Percentiles rank a stretch among this genome's conserved stretches.
phyloP scores from a whole-genome alignment of 768 basidiomycete genomes.

The Lentinula sp. region DNA sequence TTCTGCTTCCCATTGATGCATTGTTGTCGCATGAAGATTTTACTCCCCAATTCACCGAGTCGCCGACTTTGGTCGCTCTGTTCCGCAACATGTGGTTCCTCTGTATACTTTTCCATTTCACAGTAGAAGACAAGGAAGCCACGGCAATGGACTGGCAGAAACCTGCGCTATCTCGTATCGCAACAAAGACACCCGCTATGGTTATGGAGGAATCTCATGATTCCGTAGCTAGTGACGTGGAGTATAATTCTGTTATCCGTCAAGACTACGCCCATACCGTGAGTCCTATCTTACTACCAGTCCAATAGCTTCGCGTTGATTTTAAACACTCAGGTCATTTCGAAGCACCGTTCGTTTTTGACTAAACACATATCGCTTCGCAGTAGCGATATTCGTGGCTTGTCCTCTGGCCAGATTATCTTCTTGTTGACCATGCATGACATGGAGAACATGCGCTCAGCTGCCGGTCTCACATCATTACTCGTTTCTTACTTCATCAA shows the following conservation, averaged over 20 bases:
- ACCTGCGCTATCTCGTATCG: constrained; percentile 73
- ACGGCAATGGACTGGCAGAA: constrained; percentile 74
- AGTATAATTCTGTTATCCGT: constrained; percentile 87
- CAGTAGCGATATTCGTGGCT: constrained; percentile 59
- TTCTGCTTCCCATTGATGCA: constrained; percentile 88
- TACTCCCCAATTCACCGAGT: constrained; percentile 47
- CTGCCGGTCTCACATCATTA: constrained; percentile 72
- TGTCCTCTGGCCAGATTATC: constrained; percentile 79
- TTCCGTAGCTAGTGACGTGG: constrained; percentile 79
- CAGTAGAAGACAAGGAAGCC: constrained; percentile 47
- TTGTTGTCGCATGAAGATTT: constrained; percentile 70
- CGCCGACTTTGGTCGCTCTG: constrained; percentile 58
- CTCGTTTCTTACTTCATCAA: constrained; percentile 86
- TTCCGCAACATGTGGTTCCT: constrained; percentile 96
- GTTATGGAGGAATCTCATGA: constrained; percentile 81
- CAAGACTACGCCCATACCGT: constrained; percentile 80
- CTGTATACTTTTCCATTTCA: constrained; percentile 81
- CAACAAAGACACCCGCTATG: constrained; percentile 79
- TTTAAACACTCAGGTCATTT: constrained; percentile 48
- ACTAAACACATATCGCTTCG: constrained; percentile 61
- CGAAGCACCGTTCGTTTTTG: constrained; percentile 60
- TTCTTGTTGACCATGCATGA: constrained; percentile 84
- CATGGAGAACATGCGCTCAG: constrained; percentile 81
- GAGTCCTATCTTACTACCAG: constrained; percentile 15
- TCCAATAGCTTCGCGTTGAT: constrained; percentile 3